Evolutionary conservation across 163 green algal genomes (phyloP).

Genomic region (Volvox carteri): DNA sequence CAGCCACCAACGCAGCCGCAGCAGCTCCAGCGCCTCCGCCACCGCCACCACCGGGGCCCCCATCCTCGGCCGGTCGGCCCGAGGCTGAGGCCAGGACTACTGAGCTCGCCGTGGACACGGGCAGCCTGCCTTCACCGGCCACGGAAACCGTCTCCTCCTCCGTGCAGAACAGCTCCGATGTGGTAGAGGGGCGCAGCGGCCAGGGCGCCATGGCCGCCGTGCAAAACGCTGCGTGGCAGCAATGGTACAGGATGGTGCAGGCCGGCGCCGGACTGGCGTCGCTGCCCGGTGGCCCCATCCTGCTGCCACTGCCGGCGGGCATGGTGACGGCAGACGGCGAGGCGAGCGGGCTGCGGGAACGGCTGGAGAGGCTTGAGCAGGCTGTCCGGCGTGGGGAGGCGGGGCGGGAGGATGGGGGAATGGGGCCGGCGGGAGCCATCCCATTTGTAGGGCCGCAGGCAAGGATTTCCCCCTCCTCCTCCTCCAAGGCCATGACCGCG

Average conservation of each 20-base stretch:
- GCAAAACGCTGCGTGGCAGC: slow-evolving; percentile 11
- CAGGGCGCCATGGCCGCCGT: not conserved
- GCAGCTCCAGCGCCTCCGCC: not conserved
- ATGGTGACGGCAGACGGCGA: not conserved
- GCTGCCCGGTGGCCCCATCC: not conserved
- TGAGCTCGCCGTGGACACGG: not conserved
- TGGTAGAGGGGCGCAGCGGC: not conserved
- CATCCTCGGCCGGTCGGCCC: not conserved
- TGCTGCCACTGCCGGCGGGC: not conserved
- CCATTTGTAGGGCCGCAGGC: not conserved
- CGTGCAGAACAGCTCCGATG: not conserved
- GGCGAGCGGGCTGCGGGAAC: not conserved
- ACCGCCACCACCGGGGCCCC: not conserved
- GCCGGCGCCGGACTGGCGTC: not conserved
- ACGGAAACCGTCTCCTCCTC: not conserved
- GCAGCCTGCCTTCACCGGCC: not conserved
- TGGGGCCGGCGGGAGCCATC: not conserved
- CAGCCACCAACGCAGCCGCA: not conserved
- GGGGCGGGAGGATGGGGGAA: not conserved
- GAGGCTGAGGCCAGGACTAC: not conserved
- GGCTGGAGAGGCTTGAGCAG: slow-evolving; percentile 22
- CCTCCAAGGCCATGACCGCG: not conserved
- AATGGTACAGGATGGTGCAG: slow-evolving; percentile 33
- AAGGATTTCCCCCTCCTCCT: not conserved
- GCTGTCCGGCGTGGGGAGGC: not conserved